Evolutionary conservation across 1,284 basidiomycete species (phyloP).

Genomic region (Sanghuangporus weigelae): DNA sequence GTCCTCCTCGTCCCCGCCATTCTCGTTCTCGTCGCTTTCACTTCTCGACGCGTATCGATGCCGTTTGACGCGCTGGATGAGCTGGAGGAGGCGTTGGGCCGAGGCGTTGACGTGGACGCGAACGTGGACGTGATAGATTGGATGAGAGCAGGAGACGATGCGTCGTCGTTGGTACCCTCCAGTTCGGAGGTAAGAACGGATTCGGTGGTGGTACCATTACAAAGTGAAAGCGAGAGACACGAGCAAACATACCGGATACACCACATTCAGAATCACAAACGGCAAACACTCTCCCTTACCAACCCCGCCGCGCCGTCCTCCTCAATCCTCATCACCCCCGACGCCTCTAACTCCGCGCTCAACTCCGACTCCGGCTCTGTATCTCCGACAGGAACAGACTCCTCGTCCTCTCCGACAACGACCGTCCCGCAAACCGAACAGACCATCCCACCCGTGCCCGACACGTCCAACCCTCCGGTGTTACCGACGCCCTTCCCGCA

Average conservation of each 20-base stretch:
- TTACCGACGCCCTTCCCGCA: slow-evolving; percentile 74
- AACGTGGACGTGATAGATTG: neutral
- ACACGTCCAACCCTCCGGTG: slow-evolving; percentile 29
- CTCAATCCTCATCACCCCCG: slow-evolving; percentile 2
- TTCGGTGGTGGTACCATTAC: neutral
- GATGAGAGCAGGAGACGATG: neutral
- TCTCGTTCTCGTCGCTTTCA: slow-evolving; percentile 48
- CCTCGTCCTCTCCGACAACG: slow-evolving; percentile 17
- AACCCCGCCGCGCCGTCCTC: slow-evolving; percentile 18
- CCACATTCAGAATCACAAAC: neutral
- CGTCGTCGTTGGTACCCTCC: slow-evolving; percentile 4
- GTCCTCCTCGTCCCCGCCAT: slow-evolving; percentile 49
- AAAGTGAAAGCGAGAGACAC: neutral
- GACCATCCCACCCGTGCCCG: slow-evolving; percentile 36
- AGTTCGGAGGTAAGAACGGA: neutral
- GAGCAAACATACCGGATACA: neutral
- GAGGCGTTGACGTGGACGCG: neutral
- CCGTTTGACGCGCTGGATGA: slow-evolving; percentile 22
- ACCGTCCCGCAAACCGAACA: slow-evolving; percentile 20
- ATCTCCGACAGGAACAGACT: neutral
- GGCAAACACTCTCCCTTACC: slow-evolving; percentile 8
- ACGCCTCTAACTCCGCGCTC: neutral
- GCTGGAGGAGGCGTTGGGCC: slow-evolving; percentile 21
- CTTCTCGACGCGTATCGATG: slow-evolving; percentile 38
- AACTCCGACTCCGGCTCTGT: neutral